phyloP scores from a whole-genome alignment of 352 stramenopile species.

The Phytophthora cajani region DNA sequence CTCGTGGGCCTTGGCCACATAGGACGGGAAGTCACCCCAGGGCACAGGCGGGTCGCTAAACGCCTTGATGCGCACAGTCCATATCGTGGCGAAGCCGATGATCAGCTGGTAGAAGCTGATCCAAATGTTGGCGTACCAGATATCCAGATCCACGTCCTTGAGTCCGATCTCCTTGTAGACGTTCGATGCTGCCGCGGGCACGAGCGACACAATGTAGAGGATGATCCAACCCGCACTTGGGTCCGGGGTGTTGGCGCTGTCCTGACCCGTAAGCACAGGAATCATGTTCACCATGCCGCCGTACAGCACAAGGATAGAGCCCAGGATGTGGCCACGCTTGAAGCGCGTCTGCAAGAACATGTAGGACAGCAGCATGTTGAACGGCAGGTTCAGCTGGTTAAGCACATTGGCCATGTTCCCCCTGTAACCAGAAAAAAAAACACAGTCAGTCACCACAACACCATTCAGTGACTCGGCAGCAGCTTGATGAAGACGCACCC shows the following conservation, averaged over 20 bases:
- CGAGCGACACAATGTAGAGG: constrained; percentile 78
- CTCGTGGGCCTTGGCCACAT: constrained; percentile 69
- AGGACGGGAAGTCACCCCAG: constrained; percentile 73
- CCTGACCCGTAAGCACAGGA: constrained; percentile 69
- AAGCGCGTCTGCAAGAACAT: constrained; percentile 81
- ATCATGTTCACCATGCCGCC: constrained; percentile 88
- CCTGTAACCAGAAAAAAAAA: constrained; percentile 32
- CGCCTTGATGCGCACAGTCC: constrained; percentile 79
- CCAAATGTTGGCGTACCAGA: constrained; percentile 90
- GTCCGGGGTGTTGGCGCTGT: constrained; percentile 76
- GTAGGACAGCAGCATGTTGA: constrained; percentile 89
- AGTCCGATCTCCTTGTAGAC: constrained; percentile 91
- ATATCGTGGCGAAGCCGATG: constrained; percentile 73
- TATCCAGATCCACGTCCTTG: constrained; percentile 88
- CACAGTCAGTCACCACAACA: constrained; percentile 1
- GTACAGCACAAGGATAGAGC: constrained; percentile 87
- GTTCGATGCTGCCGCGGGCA: constrained; percentile 78
- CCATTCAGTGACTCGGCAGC: no score
- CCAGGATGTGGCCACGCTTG: constrained; percentile 85
- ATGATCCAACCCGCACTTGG: constrained; percentile 77
- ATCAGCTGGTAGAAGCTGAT: constrained; percentile 87
- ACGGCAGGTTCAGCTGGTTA: constrained; percentile 84
- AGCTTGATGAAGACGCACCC: constrained; percentile 45
- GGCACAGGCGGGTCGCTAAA: constrained; percentile 83
- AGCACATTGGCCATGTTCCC: constrained; percentile 88